These are phyloP conservation scores for Claviceps spartinae DNA, from an alignment of 2,329 filamentous ascomycete genomes.

Conservation along the genomic window DNA sequence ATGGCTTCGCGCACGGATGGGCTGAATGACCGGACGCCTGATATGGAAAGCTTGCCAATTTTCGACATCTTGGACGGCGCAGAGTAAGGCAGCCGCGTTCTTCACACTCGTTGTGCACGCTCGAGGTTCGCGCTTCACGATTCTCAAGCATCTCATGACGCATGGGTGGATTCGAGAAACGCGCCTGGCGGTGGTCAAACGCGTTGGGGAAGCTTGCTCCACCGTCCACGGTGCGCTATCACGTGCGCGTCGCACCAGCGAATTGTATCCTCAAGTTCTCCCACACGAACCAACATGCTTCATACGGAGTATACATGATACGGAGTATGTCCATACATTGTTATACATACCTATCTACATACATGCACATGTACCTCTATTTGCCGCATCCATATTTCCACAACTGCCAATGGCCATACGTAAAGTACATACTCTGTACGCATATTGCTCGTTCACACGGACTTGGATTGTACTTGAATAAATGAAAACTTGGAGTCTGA, in stretches of 20 bases:
- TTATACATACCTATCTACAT: too few species aligned
- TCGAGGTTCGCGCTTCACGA: background rate
- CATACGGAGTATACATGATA: too few species aligned
- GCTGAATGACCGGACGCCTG: constrained; percentile 76
- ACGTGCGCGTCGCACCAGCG: constrained; percentile 1
- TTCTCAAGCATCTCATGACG: background rate
- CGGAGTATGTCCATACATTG: too few species aligned
- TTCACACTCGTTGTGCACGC: background rate
- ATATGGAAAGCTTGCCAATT: constrained; percentile 80
- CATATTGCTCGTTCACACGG: too few species aligned
- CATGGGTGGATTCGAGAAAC: background rate
- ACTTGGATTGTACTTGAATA: too few species aligned
- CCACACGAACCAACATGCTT: too few species aligned
- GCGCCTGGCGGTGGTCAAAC: constrained; percentile 2
- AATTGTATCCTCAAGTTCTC: background rate
- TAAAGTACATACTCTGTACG: too few species aligned
- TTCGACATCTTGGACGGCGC: constrained; percentile 44
- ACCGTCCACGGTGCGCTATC: constrained; percentile 2
- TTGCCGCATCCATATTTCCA: too few species aligned
- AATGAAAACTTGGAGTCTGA: too few species aligned
- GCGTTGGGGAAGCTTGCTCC: background rate
- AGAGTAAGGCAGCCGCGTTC: constrained; percentile 1
- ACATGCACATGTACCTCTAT: too few species aligned
- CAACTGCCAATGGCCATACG: too few species aligned
- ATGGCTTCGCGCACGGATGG: constrained; percentile 63